These are phyloP conservation scores for Aspergillus hancockii DNA, from an alignment of 495 filamentous ascomycete genomes.

Conservation along the genomic window DNA sequence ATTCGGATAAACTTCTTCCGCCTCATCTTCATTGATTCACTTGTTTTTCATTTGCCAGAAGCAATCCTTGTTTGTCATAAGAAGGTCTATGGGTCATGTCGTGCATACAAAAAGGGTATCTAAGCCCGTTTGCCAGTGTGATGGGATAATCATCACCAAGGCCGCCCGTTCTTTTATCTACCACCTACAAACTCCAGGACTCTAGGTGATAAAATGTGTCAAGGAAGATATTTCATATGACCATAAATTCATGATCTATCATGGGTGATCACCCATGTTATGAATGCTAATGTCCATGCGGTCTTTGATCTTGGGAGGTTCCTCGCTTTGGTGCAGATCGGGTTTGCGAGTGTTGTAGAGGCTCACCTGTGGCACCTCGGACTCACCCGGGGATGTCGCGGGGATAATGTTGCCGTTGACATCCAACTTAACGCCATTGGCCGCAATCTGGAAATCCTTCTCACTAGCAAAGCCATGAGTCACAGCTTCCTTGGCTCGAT, in stretches of 20 bases:
- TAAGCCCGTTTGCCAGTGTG: conserved; percentile 7
- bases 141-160: conserved; percentile 20
- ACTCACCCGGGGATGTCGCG: conserved; percentile 35
- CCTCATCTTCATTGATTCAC: background rate
- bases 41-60: background rate
- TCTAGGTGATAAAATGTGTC: conserved; percentile 15
- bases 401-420: conserved; percentile 59
- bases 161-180: conserved; percentile 24
- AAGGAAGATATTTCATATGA: conserved; percentile 3
- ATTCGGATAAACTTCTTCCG: background rate
- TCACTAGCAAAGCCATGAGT: conserved; percentile 63
- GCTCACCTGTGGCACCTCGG: conserved; percentile 41
- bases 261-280: conserved; percentile 54
- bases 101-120: conserved; percentile 14
- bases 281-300: conserved; percentile 64
- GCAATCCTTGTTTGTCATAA: background rate
- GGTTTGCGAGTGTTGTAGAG: conserved; percentile 23
- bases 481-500: conserved; percentile 68
- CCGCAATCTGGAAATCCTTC: conserved; percentile 61
- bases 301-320: conserved; percentile 45
- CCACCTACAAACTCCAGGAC: conserved; percentile 27
- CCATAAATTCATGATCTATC: conserved; percentile 20
- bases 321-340: conserved; percentile 21
- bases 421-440: conserved; percentile 61
- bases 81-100: conserved; percentile 8